Conservation (phyloP, 176 grass and related monocot species). For the Triticum aestivum region DNA sequence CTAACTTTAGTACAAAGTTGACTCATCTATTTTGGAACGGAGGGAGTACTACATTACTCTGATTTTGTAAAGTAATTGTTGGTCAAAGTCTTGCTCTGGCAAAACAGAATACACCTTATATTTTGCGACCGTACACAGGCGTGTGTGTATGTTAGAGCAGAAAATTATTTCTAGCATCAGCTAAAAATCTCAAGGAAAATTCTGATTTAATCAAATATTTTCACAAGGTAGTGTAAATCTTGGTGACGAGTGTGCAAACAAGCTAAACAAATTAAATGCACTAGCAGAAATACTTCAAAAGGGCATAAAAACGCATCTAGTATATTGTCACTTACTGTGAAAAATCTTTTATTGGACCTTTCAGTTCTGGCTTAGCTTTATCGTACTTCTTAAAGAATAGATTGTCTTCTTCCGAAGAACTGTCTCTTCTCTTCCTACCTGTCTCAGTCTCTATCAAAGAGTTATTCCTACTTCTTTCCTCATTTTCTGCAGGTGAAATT, state of each 20-base stretch:
- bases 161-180: neutral
- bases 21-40: too few species aligned
- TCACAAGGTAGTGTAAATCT: neutral
- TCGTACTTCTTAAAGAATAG: constrained; percentile 79
- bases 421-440: constrained; percentile 53
- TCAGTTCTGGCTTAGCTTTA: constrained; percentile 84
- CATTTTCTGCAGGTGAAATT: constrained; percentile 48
- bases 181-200: constrained; percentile 1
- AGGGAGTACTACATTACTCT: too few species aligned
- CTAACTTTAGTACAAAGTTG: too few species aligned
- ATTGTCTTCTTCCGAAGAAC: constrained; percentile 75
- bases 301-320: constrained; percentile 16
- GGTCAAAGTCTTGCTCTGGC: too few species aligned
- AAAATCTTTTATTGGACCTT: constrained; percentile 75
- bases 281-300: constrained; percentile 21
- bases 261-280: constrained; percentile 6
- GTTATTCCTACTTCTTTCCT: constrained; percentile 59
- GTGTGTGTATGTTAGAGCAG: too few species aligned
- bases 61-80: too few species aligned
- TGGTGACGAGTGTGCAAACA: neutral
- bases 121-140: too few species aligned
- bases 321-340: constrained; percentile 66
- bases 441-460: constrained; percentile 46
- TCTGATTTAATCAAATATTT: constrained; percentile 33
- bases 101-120: too few species aligned